Base-by-base conservation (phyloP, 805 yeast genomes). In the Kuraishia piskuri region DNA sequence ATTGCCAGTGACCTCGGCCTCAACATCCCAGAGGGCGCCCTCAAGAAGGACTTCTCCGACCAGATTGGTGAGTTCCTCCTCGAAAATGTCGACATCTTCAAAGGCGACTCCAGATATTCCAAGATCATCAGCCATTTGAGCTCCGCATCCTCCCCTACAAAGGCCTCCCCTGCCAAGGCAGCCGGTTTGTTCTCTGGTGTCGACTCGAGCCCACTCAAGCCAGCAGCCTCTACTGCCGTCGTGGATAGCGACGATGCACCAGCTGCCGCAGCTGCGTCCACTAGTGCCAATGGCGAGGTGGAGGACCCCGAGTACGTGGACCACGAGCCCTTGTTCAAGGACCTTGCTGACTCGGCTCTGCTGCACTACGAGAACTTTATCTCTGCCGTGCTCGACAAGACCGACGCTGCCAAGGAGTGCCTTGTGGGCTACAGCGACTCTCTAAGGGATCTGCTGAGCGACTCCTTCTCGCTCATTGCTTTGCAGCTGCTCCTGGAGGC, bases 391-490 rank as follows among this genome's bases (percentile, higher is more conserved):
- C 20, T 12, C 25, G 61, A 58, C 12, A 54, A 52, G 19, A 50
- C 56, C 44, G 50, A 51, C n/a, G 51, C 51, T 4, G 47, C 58
- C 52, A 52, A 53, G 36, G 66, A 61, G 22, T 63, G 57, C 52
- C 31, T 66, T 20, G 58, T 58, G 20, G 59, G 58, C 46, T 61
- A 60, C 50, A 67, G 61, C 50, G 53, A 58, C 44, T 65, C 64
- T 52, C 36, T 63, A 2, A 63, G 70, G 60, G 70, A 66, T 48
- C 59, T 58, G 45, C 55, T 68, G 31, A 63, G 68, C 53, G 68
- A 65, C 54, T 71, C 72, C 19, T 67, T 61, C 54, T 52, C 68
- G 9, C 54, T 68, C 53, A 65, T 66, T 52, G 63, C 59, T 25
- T 19, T 66, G n/a, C 54, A 62, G 12, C 54, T 62, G 44, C 49